A percentile compares a stretch with the other conserved stretches of the same genome.
These are phyloP conservation scores for Colletotrichum sidae DNA, from an alignment of 2,329 filamentous ascomycete species.

Conservation along the genomic window DNA sequence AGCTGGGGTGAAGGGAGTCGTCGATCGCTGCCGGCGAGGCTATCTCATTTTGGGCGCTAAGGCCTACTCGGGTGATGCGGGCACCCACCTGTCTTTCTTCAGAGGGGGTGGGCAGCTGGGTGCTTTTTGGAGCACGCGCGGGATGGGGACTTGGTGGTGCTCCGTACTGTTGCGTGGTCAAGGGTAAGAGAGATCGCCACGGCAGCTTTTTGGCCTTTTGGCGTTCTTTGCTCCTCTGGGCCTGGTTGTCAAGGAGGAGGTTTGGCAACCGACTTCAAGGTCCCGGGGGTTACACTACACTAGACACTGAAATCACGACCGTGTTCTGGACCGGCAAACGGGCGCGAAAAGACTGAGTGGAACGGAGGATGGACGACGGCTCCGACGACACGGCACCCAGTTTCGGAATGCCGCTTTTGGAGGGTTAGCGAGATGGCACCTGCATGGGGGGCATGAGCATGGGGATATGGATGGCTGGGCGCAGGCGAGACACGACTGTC, in stretches of 20 bases:
- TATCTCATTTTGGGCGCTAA: slow-evolving; percentile 29
- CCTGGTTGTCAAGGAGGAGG: too few relatives aligned
- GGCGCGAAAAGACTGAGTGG: slow-evolving; percentile 1
- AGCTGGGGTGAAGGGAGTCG: slow-evolving; percentile 5
- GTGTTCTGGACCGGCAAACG: not conserved
- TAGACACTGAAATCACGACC: slow-evolving; percentile 9
- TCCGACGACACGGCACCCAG: slow-evolving; percentile 30
- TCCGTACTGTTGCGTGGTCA: not conserved
- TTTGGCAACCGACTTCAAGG: too few relatives aligned
- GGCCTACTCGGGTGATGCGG: slow-evolving; percentile 31
- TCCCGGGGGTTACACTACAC: not conserved
- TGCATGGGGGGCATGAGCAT: slow-evolving; percentile 20
- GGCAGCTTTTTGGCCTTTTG: not conserved
- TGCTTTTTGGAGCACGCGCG: slow-evolving; percentile 17
- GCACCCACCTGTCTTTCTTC: slow-evolving; percentile 25
- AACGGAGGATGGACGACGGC: slow-evolving; percentile 32
- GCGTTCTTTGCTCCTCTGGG: too few relatives aligned
- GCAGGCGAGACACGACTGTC: slow-evolving; percentile 15
- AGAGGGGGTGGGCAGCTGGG: slow-evolving; percentile 13
- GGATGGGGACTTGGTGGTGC: not conserved
- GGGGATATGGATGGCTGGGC: slow-evolving; percentile 3
- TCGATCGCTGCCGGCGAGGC: slow-evolving; percentile 32
- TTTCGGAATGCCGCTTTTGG: slow-evolving; percentile 31
- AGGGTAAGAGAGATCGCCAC: slow-evolving; percentile 16
- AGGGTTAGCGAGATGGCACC: slow-evolving; percentile 21